These are phyloP conservation scores for Annulohypoxylon stygium DNA, from an alignment of 495 filamentous ascomycete species.

Conservation along the genomic window DNA sequence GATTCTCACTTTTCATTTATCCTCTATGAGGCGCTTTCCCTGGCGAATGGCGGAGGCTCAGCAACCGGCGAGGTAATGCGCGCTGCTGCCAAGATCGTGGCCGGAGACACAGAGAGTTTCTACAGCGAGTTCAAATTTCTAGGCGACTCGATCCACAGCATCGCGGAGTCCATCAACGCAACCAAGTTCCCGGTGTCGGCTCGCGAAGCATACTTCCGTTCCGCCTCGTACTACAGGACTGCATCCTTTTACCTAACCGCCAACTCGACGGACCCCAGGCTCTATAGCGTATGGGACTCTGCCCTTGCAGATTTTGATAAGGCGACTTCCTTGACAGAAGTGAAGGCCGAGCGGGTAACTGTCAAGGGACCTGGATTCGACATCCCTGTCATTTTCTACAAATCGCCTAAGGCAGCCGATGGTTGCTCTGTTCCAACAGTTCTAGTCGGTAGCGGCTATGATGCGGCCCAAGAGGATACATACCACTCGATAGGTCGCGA, in stretches of 20 bases:
- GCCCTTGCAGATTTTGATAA: slow-evolving; percentile 75
- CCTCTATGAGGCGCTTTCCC: slow-evolving; percentile 41
- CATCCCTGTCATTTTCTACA: slow-evolving; percentile 52
- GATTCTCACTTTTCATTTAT: slow-evolving; percentile 52
- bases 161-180: slow-evolving; percentile 29
- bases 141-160: slow-evolving; percentile 41
- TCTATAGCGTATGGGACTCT: slow-evolving; percentile 74
- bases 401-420: slow-evolving; percentile 29
- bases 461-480: slow-evolving; percentile 60
- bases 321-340: slow-evolving; percentile 56
- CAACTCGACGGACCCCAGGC: slow-evolving; percentile 53
- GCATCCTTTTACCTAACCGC: slow-evolving; percentile 60
- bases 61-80: slow-evolving; percentile 55
- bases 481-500: slow-evolving; percentile 53
- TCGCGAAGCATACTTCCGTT: slow-evolving; percentile 54
- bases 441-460: slow-evolving; percentile 58
- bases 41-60: slow-evolving; percentile 45
- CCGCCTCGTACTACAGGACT: slow-evolving; percentile 59
- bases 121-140: slow-evolving; percentile 40
- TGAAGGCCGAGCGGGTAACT: slow-evolving; percentile 52
- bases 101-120: slow-evolving; percentile 54
- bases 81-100: slow-evolving; percentile 51
- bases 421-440: slow-evolving; percentile 50
- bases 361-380: slow-evolving; percentile 51
- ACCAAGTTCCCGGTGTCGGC: slow-evolving; percentile 49